Conservation (phyloP, 192 early-diverging fungal genomes). For the Linnemannia elongata region DNA sequence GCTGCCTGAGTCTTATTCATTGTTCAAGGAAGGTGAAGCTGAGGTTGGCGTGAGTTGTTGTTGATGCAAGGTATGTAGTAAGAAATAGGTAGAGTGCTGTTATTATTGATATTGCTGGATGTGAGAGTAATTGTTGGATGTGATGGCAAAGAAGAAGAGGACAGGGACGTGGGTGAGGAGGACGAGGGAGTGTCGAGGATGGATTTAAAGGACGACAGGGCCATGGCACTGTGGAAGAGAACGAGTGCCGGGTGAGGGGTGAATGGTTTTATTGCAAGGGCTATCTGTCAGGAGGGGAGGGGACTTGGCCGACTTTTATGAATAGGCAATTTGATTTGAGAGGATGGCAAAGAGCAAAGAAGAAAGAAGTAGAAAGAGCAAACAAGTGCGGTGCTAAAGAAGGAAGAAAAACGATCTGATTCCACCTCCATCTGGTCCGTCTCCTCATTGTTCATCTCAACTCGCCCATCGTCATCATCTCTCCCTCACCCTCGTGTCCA, state of each 20-base stretch:
- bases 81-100: not conserved
- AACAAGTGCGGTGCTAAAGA: not conserved
- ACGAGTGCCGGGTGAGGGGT: not conserved
- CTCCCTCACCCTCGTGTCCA: not conserved
- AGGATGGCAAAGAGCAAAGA: not conserved
- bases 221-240: not conserved
- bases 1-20: conserved; percentile 50
- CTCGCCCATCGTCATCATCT: not conserved
- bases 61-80: not conserved
- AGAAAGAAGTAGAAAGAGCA: not conserved
- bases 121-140: not conserved
- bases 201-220: not conserved
- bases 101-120: not conserved
- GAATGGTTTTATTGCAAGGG: not conserved
- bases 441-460: not conserved
- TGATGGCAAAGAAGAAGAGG: not conserved
- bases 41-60: not conserved
- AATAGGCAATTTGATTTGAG: not conserved
- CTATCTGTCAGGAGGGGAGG: not conserved
- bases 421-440: not conserved
- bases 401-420: not conserved
- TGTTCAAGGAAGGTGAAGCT: not conserved
- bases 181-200: not conserved
- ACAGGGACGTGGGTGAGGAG: not conserved
- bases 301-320: not conserved